Evolutionary conservation across 2,329 filamentous ascomycete species (phyloP).

Genomic region (Colletotrichum gigasporum): DNA sequence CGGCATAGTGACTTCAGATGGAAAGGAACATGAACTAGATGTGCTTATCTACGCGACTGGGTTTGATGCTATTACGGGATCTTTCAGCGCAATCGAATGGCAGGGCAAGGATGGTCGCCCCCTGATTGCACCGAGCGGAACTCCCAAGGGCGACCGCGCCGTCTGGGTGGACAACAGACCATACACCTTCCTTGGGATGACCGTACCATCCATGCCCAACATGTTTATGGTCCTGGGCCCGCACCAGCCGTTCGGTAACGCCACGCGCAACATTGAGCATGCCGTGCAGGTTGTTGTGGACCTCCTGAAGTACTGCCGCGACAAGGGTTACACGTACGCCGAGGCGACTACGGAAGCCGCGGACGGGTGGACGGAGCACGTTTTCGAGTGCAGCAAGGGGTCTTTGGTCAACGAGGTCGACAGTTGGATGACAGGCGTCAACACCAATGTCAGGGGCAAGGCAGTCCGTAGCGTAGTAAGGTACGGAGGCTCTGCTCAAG

Average conservation of each 20-base stretch:
- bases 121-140: slow-evolving; percentile 3
- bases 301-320: slow-evolving; percentile 43
- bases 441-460: slow-evolving; percentile 58
- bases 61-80: slow-evolving; percentile 33
- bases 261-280: slow-evolving; percentile 51
- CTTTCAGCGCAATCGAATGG: slow-evolving; percentile 45
- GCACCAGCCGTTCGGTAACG: slow-evolving; percentile 54
- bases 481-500: slow-evolving; percentile 55
- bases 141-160: slow-evolving; percentile 36
- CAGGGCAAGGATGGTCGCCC: slow-evolving; percentile 37
- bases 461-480: slow-evolving; percentile 54
- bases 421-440: slow-evolving; percentile 65
- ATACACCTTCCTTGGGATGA: slow-evolving; percentile 52
- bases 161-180: slow-evolving; percentile 46
- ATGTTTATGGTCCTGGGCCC: slow-evolving; percentile 57
- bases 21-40: slow-evolving; percentile 57
- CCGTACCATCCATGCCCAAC: slow-evolving; percentile 54
- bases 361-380: slow-evolving; percentile 57
- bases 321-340: slow-evolving; percentile 44
- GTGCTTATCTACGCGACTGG: slow-evolving; percentile 33
- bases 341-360: slow-evolving; percentile 51
- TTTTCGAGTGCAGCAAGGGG: slow-evolving; percentile 54
- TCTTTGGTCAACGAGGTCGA: slow-evolving; percentile 58
- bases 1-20: slow-evolving; percentile 57
- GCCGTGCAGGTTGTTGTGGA: slow-evolving; percentile 49